phyloP scores from a whole-genome alignment of 1,284 basidiomycete genomes.

The Microbotryomycetes sp. region DNA sequence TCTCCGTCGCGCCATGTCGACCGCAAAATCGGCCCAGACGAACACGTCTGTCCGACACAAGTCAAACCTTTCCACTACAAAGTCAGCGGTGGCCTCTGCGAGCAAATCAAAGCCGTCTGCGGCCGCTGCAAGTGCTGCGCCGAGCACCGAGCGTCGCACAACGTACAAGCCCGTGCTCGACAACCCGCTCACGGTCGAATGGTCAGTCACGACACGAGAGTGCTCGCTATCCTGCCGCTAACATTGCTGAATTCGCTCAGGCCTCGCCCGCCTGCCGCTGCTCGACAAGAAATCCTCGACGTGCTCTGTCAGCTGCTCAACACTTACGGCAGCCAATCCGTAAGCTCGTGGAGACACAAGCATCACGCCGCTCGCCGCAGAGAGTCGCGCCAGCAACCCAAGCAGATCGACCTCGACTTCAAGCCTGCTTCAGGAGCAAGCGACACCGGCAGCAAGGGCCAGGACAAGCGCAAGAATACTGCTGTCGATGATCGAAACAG shows the following conservation, averaged over 20 bases:
- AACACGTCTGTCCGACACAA: neutral
- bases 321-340: neutral
- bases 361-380: neutral
- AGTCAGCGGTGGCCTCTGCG: neutral
- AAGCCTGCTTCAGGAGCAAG: neutral
- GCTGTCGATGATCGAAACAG: too few relatives aligned
- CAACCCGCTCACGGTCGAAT: constrained; percentile 14
- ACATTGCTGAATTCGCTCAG: neutral
- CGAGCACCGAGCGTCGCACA: constrained; percentile 9
- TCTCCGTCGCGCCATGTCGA: too few relatives aligned
- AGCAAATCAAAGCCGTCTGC: constrained; percentile 1
- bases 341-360: neutral
- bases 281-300: constrained; percentile 13
- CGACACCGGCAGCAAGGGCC: neutral
- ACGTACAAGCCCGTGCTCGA: constrained; percentile 23
- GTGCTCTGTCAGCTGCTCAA: constrained; percentile 9
- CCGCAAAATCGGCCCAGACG: neutral
- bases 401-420: too few relatives aligned
- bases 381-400: too few relatives aligned
- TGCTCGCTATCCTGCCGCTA: too few relatives aligned
- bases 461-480: too few relatives aligned
- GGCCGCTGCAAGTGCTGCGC: constrained; percentile 2
- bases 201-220: constrained; percentile 1
- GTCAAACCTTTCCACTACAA: too few relatives aligned
- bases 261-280: constrained; percentile 17